Conservation (phyloP, 1,284 basidiomycete genomes). For the Rhodotorula sp. region DNA sequence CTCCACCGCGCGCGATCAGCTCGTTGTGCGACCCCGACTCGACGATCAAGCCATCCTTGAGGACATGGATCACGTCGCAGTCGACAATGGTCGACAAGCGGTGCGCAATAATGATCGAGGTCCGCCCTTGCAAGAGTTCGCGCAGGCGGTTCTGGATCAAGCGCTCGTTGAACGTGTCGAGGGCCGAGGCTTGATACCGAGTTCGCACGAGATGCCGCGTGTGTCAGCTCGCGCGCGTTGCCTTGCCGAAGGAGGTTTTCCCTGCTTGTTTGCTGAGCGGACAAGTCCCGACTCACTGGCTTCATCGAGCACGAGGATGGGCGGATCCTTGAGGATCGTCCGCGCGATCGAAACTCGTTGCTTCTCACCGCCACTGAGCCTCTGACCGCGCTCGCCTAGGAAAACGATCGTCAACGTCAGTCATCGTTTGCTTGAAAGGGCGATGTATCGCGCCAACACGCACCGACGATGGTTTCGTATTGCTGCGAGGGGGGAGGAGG, state of each 20-base stretch:
- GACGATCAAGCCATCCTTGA: constrained; percentile 60
- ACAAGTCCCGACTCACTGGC: constrained; percentile 31
- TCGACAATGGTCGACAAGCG: constrained; percentile 71
- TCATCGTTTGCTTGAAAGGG: too few relatives aligned
- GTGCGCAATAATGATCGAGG: constrained; percentile 75
- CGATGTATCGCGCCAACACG: background rate
- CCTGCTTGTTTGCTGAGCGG: too few relatives aligned
- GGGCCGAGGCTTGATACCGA: constrained; percentile 55
- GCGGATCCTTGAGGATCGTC: constrained; percentile 78
- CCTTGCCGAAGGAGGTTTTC: too few relatives aligned
- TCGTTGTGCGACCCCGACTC: constrained; percentile 61
- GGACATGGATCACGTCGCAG: constrained; percentile 64
- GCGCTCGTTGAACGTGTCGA: constrained; percentile 80
- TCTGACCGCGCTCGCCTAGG: constrained; percentile 67
- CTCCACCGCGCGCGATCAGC: constrained; percentile 33
- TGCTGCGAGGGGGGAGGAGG: constrained; percentile 49
- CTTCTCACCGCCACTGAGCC: constrained; percentile 56
- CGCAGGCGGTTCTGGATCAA: constrained; percentile 79
- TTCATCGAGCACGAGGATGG: constrained; percentile 42
- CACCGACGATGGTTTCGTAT: constrained; percentile 65
- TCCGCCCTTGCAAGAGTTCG: constrained; percentile 66
- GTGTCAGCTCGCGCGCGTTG: background rate
- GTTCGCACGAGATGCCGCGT: background rate
- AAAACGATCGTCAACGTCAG: background rate
- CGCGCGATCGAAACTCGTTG: constrained; percentile 72